Evolutionary conservation across 805 yeast genomes (phyloP).

Genomic region (Kodamaea kakaduensis): DNA sequence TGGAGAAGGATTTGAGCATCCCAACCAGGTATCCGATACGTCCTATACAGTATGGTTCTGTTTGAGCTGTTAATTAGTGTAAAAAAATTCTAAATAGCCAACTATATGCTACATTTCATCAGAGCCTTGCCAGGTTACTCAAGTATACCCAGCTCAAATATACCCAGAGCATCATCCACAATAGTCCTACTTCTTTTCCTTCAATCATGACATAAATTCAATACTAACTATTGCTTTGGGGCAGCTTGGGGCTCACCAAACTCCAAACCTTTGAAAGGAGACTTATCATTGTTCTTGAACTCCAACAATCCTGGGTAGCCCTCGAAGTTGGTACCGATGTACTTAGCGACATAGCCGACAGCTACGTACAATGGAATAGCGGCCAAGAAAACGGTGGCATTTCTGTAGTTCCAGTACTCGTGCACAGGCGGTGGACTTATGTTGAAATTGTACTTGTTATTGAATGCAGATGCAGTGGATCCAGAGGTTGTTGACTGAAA

Average conservation of each 20-base stretch:
- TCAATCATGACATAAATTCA: constrained; percentile 1
- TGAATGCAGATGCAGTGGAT: constrained; percentile 28
- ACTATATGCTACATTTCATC: no score
- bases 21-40: no score
- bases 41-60: not conserved
- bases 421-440: constrained; percentile 44
- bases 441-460: constrained; percentile 40
- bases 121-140: no score
- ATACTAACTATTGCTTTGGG: constrained; percentile 7
- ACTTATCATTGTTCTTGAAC: constrained; percentile 35
- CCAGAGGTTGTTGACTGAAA: constrained; percentile 24
- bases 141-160: no score
- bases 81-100: no score
- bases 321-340: constrained; percentile 23
- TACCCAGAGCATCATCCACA: not conserved
- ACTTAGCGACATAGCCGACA: constrained; percentile 33
- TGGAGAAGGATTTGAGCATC: no score
- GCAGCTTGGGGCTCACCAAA: constrained; percentile 36
- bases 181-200: not conserved
- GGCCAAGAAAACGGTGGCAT: constrained; percentile 33
- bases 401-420: constrained; percentile 41
- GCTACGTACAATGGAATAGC: constrained; percentile 35
- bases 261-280: constrained; percentile 35
- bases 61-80: no score
- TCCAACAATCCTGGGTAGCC: constrained; percentile 31